A percentile compares a stretch with the other conserved stretches of the same genome.
These are phyloP conservation scores for Ettlia oleoabundans DNA, from an alignment of 139 green algal species.

Conservation along the genomic window DNA sequence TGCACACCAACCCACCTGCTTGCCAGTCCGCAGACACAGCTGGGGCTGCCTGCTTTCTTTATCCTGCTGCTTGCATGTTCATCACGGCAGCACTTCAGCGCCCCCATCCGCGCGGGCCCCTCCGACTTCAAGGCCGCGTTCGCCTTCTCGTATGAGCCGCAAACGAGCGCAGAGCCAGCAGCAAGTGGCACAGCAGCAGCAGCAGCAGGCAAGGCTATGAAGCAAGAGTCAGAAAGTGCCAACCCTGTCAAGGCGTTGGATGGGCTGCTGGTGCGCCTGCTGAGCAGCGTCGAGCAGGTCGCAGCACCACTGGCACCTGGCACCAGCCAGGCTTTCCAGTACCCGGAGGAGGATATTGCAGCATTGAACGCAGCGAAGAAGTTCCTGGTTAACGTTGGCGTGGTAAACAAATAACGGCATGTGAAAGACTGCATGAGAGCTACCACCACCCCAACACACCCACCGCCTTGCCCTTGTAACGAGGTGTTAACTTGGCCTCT, in stretches of 20 bases:
- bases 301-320: too few species aligned
- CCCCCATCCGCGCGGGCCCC: slow-evolving; percentile 68
- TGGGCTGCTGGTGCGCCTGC: slow-evolving; percentile 17
- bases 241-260: slow-evolving; percentile 25
- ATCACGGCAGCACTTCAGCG: slow-evolving; percentile 77
- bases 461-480: too few species aligned
- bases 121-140: slow-evolving; percentile 56
- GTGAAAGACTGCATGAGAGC: too few species aligned
- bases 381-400: slow-evolving; percentile 44
- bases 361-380: slow-evolving; percentile 45
- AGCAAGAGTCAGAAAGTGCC: not conserved
- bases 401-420: slow-evolving; percentile 54
- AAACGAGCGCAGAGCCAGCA: slow-evolving; percentile 17
- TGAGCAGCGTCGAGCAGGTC: not conserved
- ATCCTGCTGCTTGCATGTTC: not conserved
- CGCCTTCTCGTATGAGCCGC: slow-evolving; percentile 51
- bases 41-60: not conserved
- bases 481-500: too few species aligned
- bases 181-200: not conserved
- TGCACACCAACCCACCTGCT: too few species aligned
- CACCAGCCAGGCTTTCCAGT: not conserved
- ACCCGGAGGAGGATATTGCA: slow-evolving; percentile 52
- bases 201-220: not conserved
- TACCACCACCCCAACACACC: too few species aligned
- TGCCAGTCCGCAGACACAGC: not conserved